Base-by-base conservation (phyloP, 352 stramenopile species). In the Phytophthora kernoviae region DNA sequence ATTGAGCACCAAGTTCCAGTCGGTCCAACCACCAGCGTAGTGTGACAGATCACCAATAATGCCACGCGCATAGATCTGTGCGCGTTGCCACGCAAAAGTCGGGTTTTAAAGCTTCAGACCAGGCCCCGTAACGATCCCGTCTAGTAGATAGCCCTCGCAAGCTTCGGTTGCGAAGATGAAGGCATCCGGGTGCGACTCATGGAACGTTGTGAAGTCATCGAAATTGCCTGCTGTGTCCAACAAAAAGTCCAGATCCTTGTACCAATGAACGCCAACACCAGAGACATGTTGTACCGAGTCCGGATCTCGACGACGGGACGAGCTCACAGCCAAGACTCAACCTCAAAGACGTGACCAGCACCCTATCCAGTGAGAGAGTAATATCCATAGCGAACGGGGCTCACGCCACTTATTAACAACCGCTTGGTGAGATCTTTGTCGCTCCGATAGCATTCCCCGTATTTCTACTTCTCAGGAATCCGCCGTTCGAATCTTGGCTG, bases 231-330 rank as follows among this genome's bases (percentile, higher is more conserved):
- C 49, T 1, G 52, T 39, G 44, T 55, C 62, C 26, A 62, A 62
- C 18, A 67, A 40, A 18, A 84, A 78, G 49, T 84, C 75, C 6
- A 83, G 34, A 53, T 81, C 70, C 58, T 71, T 72, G 68, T 92
- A 90, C 82, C 87, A 96, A 70, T 96, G 88, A 59, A 91, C 84
- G 12, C 75, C 88, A 17, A 92, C 57, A 42, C 88, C 88, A 9
- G 77, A 69, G 14, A 96, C 58, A 57, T 90, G 96, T 56, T 88
- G 40, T 5, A 57, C 41, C 6, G 68, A 54, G 7, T 87, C 77
- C 0, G 67, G 21, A 24, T 85, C 70, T 5, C 6, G 9, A n/a
- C n/a, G n/a, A n/a, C n/a, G n/a, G n/a, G n/a, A n/a, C n/a, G n/a
- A n/a, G n/a, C n/a, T n/a, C n/a, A n/a, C n/a, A n/a, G n/a, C n/a